Conservation (phyloP, 148 eudicot genomes). For the Camellia granthamiana region DNA sequence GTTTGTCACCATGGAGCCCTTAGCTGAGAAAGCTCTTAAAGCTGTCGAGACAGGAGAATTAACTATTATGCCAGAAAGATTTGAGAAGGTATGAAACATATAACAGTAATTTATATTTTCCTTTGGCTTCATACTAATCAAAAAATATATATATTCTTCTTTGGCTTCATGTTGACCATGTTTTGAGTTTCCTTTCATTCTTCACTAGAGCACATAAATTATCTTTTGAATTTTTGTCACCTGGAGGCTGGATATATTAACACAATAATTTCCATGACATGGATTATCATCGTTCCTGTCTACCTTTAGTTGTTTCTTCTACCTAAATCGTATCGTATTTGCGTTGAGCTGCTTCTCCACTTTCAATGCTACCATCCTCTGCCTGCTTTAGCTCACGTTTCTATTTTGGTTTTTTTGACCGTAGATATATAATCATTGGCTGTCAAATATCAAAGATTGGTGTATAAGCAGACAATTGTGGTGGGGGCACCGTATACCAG, state of each 20-base stretch:
- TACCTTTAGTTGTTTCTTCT: constrained; percentile 8
- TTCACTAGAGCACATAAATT: background rate
- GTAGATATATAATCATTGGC: constrained; percentile 95
- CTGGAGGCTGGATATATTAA: background rate
- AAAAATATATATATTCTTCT: background rate
- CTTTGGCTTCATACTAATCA: background rate
- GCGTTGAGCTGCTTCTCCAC: background rate
- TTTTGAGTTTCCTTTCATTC: background rate
- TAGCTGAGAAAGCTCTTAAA: constrained; percentile 86
- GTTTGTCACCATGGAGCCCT: constrained; percentile 93
- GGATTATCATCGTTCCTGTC: background rate
- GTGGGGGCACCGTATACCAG: constrained; percentile 99
- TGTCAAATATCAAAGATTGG: constrained; percentile 97
- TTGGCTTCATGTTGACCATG: background rate
- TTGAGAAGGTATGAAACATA: constrained; percentile 66
- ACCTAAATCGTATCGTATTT: background rate
- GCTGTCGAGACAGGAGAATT: constrained; percentile 83
- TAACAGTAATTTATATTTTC: background rate
- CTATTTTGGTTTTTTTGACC: constrained; percentile 13
- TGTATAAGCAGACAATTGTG: constrained; percentile 96
- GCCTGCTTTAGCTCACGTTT: constrained; percentile 25
- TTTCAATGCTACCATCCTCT: background rate
- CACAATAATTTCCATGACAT: background rate
- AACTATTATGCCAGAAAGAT: constrained; percentile 88
- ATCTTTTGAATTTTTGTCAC: background rate